Conservation (phyloP, 1,139 yeast genomes). For the Arxiozyma heterogenica region DNA sequence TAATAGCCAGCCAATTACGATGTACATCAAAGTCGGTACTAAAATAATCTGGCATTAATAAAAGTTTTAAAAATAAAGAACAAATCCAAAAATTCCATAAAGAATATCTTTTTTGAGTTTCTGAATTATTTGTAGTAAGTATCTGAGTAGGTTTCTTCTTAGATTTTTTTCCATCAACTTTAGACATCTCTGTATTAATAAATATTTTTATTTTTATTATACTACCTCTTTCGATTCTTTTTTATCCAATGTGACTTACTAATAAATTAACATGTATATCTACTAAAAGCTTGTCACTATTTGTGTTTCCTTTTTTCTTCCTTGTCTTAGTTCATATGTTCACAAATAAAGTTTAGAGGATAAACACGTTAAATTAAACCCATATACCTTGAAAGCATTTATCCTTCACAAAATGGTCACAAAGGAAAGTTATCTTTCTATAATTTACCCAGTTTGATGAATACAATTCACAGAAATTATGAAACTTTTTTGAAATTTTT, state of each 20-base stretch:
- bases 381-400: too few relatives aligned
- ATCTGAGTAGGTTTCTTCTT: background rate
- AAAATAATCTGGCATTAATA: constrained; percentile 32
- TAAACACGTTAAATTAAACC: background rate
- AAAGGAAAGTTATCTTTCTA: too few relatives aligned
- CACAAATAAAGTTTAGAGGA: background rate
- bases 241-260: background rate
- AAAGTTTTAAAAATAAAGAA: constrained; percentile 45
- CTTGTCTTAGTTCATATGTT: too few relatives aligned
- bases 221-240: background rate
- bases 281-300: background rate
- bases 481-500: background rate
- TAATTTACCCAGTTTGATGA: too few relatives aligned
- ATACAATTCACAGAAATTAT: too few relatives aligned
- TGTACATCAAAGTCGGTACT: constrained; percentile 93
- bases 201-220: too few relatives aligned
- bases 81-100: constrained; percentile 62
- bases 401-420: too few relatives aligned
- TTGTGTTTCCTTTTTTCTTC: too few relatives aligned
- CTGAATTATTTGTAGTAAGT: background rate
- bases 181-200: background rate
- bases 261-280: background rate
- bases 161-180: background rate
- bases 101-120: constrained; percentile 34
- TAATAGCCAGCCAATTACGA: constrained; percentile 92